A percentile compares a stretch with the other conserved stretches of the same genome.
These are phyloP conservation scores for Botrytis galanthina DNA, from an alignment of 2,329 filamentous ascomycete genomes.

Conservation along the genomic window DNA sequence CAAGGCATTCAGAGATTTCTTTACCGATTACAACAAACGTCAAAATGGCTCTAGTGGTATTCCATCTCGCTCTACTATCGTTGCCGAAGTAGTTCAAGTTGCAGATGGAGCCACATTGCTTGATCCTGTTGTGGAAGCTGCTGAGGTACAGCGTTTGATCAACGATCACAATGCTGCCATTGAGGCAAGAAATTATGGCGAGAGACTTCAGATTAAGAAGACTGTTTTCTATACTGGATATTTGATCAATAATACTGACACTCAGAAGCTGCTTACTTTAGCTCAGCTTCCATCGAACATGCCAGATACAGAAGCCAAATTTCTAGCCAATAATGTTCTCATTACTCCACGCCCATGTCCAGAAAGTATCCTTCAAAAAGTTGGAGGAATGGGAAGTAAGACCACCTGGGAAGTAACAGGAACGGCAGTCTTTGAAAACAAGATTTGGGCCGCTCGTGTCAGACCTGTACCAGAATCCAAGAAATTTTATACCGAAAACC, in stretches of 20 bases:
- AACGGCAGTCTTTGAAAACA: constrained; percentile 71
- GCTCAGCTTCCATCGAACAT: constrained; percentile 60
- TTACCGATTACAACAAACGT: constrained; percentile 69
- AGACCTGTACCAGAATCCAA: constrained; percentile 67
- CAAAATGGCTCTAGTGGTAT: constrained; percentile 49
- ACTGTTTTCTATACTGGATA: constrained; percentile 92
- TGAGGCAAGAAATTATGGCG: constrained; percentile 41
- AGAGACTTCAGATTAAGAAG: constrained; percentile 71
- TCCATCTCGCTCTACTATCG: constrained; percentile 62
- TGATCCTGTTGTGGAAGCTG: constrained; percentile 75
- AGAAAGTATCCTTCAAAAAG: constrained; percentile 70
- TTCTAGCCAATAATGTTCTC: constrained; percentile 85
- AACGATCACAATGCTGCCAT: constrained; percentile 75
- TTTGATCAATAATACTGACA: constrained; percentile 70
- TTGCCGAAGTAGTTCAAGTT: constrained; percentile 82
- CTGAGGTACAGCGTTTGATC: constrained; percentile 84
- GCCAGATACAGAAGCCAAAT: constrained; percentile 69
- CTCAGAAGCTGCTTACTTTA: constrained; percentile 69
- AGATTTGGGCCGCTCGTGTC: constrained; percentile 82
- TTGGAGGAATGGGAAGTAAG: constrained; percentile 82
- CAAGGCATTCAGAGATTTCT: constrained; percentile 81
- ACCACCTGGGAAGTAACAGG: constrained; percentile 82
- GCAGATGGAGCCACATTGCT: constrained; percentile 70
- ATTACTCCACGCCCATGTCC: constrained; percentile 79
- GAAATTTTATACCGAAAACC: constrained; percentile 75